Evolutionary conservation across 257 asterid species (phyloP).

Genomic region (Schizonepeta tenuifolia): DNA sequence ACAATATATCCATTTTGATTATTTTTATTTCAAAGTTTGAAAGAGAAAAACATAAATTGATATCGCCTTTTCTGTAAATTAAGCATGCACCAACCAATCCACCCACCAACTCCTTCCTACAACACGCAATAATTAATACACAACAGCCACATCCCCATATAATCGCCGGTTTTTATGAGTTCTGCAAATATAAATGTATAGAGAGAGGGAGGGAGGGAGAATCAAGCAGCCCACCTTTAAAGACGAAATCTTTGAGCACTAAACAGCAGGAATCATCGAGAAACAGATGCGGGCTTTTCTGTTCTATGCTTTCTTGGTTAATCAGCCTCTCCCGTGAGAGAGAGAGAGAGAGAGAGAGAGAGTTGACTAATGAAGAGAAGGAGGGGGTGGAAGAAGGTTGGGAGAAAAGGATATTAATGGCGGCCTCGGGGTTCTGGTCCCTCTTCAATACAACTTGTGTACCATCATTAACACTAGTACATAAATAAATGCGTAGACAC

Average conservation of each 20-base stretch:
- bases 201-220: conserved; percentile 24
- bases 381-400: conserved; percentile 22
- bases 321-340: conserved; percentile 7
- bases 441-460: conserved; percentile 10
- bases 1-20: not conserved
- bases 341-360: conserved; percentile 26
- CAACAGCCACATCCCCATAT: not conserved
- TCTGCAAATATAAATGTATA: not conserved
- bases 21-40: not conserved
- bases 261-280: conserved; percentile 18
- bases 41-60: not conserved
- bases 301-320: not conserved
- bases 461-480: not conserved
- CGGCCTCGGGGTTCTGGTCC: conserved; percentile 37
- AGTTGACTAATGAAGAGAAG: conserved; percentile 5
- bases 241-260: conserved; percentile 25
- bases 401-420: conserved; percentile 38
- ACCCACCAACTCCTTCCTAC: conserved; percentile 28
- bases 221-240: conserved; percentile 21
- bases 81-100: conserved; percentile 27
- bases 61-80: not conserved
- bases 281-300: conserved; percentile 21
- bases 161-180: not conserved
- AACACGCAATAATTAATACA: conserved; percentile 30
- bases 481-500: not conserved